These are phyloP conservation scores for Leptographium wingfieldii DNA, from an alignment of 2,329 filamentous ascomycete genomes.

Conservation along the genomic window DNA sequence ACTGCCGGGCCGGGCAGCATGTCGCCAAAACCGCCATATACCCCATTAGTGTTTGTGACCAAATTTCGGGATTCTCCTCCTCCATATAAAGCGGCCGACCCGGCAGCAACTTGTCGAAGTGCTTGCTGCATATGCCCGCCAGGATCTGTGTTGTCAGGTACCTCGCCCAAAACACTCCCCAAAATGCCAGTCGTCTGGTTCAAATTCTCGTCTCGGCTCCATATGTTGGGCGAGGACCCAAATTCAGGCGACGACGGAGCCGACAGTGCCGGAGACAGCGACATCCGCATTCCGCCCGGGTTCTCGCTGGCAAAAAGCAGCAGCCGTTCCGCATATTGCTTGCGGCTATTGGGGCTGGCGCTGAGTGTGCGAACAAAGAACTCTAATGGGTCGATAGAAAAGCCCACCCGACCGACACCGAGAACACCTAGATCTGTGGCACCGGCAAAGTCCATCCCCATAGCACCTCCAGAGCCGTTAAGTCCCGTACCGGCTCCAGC, in stretches of 20 bases:
- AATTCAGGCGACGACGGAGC: constrained; percentile 9
- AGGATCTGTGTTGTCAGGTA: background rate
- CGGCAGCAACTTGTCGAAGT: background rate
- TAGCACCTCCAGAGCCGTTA: constrained; percentile 11
- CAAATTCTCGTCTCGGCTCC: background rate
- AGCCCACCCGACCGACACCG: constrained; percentile 19
- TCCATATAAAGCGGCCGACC: background rate
- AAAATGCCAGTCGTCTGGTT: background rate
- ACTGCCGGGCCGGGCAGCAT: background rate
- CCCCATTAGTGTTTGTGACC: no score
- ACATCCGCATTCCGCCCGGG: constrained; percentile 23
- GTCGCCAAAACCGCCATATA: background rate
- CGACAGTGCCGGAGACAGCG: constrained; percentile 19
- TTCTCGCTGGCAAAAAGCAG: constrained; percentile 28
- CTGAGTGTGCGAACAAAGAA: constrained; percentile 31
- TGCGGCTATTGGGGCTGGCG: constrained; percentile 29
- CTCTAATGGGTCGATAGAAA: constrained; percentile 27
- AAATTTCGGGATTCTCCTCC: background rate
- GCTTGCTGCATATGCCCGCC: background rate
- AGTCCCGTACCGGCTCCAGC: constrained; percentile 9
- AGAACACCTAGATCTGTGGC: constrained; percentile 21
- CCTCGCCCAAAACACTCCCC: constrained; percentile 8
- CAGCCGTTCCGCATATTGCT: constrained; percentile 29
- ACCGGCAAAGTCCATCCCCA: constrained; percentile 19
- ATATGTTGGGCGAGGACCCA: background rate